phyloP scores from a whole-genome alignment of 2,329 filamentous ascomycete species.

The Fusarium sp. region DNA sequence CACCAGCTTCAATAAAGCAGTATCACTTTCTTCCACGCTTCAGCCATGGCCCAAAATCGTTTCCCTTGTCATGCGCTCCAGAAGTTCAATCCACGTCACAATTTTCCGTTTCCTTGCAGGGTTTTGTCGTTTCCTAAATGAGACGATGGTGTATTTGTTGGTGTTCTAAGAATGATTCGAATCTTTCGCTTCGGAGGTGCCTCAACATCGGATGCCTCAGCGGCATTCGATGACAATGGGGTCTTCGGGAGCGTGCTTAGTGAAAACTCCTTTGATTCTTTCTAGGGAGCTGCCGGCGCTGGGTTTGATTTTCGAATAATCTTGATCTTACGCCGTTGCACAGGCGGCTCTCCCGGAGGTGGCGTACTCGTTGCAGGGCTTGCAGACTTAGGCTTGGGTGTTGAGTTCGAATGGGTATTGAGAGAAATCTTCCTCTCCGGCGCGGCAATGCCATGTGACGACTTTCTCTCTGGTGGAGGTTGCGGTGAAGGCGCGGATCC shows the following conservation, averaged over 20 bases:
- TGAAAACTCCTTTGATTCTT: slow-evolving; percentile 2
- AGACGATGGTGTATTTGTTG: background rate
- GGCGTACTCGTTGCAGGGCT: slow-evolving; percentile 47
- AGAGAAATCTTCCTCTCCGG: slow-evolving; percentile 48
- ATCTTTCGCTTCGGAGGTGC: background rate
- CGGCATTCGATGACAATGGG: background rate
- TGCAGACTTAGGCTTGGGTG: slow-evolving; percentile 43
- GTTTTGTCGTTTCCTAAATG: background rate
- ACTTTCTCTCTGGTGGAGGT: slow-evolving; percentile 45
- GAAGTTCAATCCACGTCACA: background rate
- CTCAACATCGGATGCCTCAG: background rate
- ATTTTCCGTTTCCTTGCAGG: background rate
- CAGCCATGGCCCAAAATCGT: background rate
- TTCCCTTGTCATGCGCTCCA: slow-evolving; percentile 2
- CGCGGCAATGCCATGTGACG: slow-evolving; percentile 41
- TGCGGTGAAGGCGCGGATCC: slow-evolving; percentile 45
- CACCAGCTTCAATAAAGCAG: slow-evolving; percentile 15
- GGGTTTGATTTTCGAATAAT: slow-evolving; percentile 55
- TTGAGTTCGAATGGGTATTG: slow-evolving; percentile 40
- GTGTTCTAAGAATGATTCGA: background rate
- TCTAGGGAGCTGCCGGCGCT: slow-evolving; percentile 46
- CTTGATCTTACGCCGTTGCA: slow-evolving; percentile 55
- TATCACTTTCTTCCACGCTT: slow-evolving; percentile 10
- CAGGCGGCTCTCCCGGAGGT: slow-evolving; percentile 34
- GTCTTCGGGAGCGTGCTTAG: background rate